These are phyloP conservation scores for Thalassiosira tumida DNA, from an alignment of 352 stramenopile genomes.

Conservation along the genomic window DNA sequence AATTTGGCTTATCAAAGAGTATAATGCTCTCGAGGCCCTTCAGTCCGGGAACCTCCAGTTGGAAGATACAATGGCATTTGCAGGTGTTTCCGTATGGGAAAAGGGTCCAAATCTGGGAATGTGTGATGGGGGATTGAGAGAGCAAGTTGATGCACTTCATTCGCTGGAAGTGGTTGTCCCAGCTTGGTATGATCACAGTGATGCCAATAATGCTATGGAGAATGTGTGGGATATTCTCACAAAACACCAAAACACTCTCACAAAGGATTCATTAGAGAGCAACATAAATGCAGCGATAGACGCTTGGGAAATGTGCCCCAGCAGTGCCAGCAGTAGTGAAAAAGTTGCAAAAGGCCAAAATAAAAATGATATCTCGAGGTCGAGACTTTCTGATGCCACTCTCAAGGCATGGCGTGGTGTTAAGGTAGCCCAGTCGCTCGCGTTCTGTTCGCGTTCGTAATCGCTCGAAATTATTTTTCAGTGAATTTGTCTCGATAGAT, in stretches of 20 bases:
- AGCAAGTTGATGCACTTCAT: conserved; percentile 64
- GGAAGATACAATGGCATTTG: conserved; percentile 67
- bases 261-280: conserved; percentile 44
- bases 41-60: conserved; percentile 43
- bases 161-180: conserved; percentile 61
- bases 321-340: neutral
- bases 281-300: conserved; percentile 62
- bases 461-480: no score
- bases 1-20: conserved; percentile 61
- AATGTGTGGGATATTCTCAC: conserved; percentile 57
- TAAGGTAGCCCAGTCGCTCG: no score
- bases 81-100: conserved; percentile 72
- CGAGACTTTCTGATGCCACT: conserved; percentile 41
- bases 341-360: neutral
- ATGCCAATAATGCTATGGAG: conserved; percentile 27
- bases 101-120: conserved; percentile 58
- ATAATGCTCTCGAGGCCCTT: conserved; percentile 54
- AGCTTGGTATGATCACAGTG: conserved; percentile 15
- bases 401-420: conserved; percentile 55
- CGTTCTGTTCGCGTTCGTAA: no score
- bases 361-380: neutral
- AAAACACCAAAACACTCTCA: conserved; percentile 45
- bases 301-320: conserved; percentile 65
- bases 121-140: conserved; percentile 57
- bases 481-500: no score